Percentiles rank a stretch among this genome's conserved stretches.
These are phyloP conservation scores for Parafenestella ontariensis DNA, from an alignment of 2,329 filamentous ascomycete genomes.

Conservation along the genomic window DNA sequence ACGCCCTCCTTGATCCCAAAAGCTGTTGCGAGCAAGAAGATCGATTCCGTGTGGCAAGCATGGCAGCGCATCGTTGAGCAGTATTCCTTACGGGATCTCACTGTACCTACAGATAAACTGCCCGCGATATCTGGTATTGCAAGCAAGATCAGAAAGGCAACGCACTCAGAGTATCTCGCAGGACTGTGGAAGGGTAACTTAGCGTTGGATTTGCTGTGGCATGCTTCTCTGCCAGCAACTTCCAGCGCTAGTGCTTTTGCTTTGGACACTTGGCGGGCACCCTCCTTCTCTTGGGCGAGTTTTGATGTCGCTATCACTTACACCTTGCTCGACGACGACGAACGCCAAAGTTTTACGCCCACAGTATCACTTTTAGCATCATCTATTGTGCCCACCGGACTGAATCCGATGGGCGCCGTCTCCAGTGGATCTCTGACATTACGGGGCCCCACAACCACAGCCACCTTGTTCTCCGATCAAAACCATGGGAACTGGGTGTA, in stretches of 20 bases:
- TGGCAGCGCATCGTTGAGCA: conserved; percentile 44
- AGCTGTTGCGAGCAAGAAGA: conserved; percentile 35
- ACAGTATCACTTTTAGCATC: conserved; percentile 24
- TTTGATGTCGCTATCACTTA: conserved; percentile 36
- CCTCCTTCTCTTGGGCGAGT: conserved; percentile 45
- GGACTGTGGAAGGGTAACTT: conserved; percentile 45
- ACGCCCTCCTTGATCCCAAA: conserved; percentile 43
- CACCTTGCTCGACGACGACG: conserved; percentile 27
- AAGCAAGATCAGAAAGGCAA: conserved; percentile 37
- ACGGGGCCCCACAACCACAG: conserved; percentile 27
- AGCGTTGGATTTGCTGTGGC: conserved; percentile 42
- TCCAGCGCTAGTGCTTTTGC: conserved; percentile 12
- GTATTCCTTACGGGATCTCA: conserved; percentile 38
- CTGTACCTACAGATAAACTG: conserved; percentile 37
- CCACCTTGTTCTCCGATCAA: conserved; percentile 22
- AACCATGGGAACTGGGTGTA: conserved; percentile 29
- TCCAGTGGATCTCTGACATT: conserved; percentile 30
- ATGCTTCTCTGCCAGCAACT: conserved; percentile 8
- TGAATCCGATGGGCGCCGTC: conserved; percentile 40
- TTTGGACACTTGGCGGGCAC: conserved; percentile 34
- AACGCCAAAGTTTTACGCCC: conserved; percentile 22
- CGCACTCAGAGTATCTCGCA: conserved; percentile 40
- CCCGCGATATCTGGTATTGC: conserved; percentile 46
- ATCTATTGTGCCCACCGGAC: conserved; percentile 21
- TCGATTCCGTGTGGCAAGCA: conserved; percentile 29